These are phyloP conservation scores for Plenodomus lindquistii DNA, from an alignment of 2,329 filamentous ascomycete species.

Conservation along the genomic window DNA sequence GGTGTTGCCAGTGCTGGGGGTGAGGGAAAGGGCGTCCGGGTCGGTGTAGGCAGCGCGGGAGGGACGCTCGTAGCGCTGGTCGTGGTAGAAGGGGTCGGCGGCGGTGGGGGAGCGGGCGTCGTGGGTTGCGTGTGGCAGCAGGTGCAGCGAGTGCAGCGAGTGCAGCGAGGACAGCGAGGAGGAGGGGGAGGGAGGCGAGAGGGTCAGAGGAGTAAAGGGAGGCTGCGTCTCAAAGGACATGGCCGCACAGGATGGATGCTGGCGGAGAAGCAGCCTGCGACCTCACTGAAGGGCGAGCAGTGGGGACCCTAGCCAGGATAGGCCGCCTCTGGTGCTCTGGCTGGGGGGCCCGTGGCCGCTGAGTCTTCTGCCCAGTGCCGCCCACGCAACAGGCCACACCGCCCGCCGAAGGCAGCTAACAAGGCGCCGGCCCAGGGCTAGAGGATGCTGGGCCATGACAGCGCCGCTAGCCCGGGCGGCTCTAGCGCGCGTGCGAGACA, in stretches of 20 bases:
- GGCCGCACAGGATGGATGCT: slow-evolving; percentile 36
- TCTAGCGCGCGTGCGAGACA: slow-evolving; percentile 29
- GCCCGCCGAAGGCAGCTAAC: slow-evolving; percentile 34
- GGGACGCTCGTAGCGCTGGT: slow-evolving; percentile 6
- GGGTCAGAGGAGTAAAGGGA: slow-evolving; percentile 33
- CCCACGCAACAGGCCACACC: slow-evolving; percentile 27
- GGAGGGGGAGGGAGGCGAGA: slow-evolving; percentile 20
- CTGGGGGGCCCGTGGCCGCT: slow-evolving; percentile 24
- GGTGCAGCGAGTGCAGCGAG: too few species aligned
- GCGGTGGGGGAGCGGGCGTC: slow-evolving; percentile 3
- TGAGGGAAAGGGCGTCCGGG: slow-evolving; percentile 10
- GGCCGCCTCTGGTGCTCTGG: slow-evolving; percentile 14
- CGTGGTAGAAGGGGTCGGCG: slow-evolving; percentile 2
- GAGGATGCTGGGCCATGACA: slow-evolving; percentile 32
- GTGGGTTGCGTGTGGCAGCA: slow-evolving; percentile 4
- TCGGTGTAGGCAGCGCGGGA: slow-evolving; percentile 5
- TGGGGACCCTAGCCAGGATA: slow-evolving; percentile 43
- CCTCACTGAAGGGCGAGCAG: slow-evolving; percentile 37
- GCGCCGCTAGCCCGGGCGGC: slow-evolving; percentile 13
- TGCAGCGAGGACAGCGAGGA: slow-evolving; percentile 10
- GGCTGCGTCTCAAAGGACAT: slow-evolving; percentile 37
- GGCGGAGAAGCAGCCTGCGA: slow-evolving; percentile 35
- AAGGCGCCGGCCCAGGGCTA: slow-evolving; percentile 31
- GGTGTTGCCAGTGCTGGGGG: slow-evolving; percentile 5
- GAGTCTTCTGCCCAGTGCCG: slow-evolving; percentile 33